Percentiles rank a stretch among this genome's conserved stretches.
Conservation (phyloP, 306 rosid genomes). For the Sicyos baderoa region DNA sequence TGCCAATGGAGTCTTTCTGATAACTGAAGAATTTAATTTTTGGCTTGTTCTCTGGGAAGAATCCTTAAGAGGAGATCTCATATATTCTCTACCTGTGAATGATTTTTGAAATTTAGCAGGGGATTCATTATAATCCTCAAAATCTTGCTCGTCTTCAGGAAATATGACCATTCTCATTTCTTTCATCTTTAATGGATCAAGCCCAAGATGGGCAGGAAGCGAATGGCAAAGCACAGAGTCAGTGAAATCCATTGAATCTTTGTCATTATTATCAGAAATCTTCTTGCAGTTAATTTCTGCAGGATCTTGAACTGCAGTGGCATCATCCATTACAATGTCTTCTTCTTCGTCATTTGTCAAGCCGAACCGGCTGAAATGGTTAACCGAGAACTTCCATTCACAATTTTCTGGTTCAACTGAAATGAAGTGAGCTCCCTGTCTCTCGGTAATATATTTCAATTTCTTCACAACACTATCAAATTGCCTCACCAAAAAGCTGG, state of each 20-base stretch:
- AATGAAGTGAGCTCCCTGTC: constrained; percentile 67
- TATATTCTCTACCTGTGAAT: constrained; percentile 41
- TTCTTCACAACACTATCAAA: constrained; percentile 32
- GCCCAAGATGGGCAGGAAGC: constrained; percentile 90
- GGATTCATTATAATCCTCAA: constrained; percentile 33
- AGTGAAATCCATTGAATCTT: constrained; percentile 28
- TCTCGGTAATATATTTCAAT: constrained; percentile 43
- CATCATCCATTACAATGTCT: constrained; percentile 56
- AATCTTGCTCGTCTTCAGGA: constrained; percentile 43
- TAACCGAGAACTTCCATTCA: constrained; percentile 76
- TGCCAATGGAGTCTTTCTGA: constrained; percentile 78
- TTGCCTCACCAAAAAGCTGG: constrained; percentile 29
- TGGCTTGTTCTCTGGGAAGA: constrained; percentile 38
- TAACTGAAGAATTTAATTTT: constrained; percentile 45
- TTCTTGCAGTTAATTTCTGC: constrained; percentile 35
- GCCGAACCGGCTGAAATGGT: constrained; percentile 94
- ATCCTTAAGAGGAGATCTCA: constrained; percentile 39
- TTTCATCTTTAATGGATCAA: constrained; percentile 82
- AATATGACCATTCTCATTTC: constrained; percentile 92
- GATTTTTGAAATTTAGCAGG: constrained; percentile 27
- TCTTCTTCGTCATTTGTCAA: constrained; percentile 79
- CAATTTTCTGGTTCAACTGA: constrained; percentile 56
- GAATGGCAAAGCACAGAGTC: constrained; percentile 73
- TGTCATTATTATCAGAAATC: constrained; percentile 46
- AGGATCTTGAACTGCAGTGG: constrained; percentile 33